Evolutionary conservation across 495 filamentous ascomycete species (phyloP).

Genomic region (Neurospora sp.): DNA sequence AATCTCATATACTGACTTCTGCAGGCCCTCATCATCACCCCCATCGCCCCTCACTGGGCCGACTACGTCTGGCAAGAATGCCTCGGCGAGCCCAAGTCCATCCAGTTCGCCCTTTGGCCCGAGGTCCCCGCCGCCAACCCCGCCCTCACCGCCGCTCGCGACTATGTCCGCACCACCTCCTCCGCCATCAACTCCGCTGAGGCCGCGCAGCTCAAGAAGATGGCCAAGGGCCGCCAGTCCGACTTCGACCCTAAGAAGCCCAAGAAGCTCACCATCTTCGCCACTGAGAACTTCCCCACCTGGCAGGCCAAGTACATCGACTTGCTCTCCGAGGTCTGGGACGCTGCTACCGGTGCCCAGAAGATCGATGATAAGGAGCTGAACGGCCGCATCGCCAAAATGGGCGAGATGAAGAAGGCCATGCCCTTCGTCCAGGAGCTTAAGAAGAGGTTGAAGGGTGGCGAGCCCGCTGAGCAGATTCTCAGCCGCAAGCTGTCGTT

Average conservation of each 20-base stretch:
- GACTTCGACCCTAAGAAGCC: slow-evolving; percentile 80
- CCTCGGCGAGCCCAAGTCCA: slow-evolving; percentile 59
- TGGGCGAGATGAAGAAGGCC: slow-evolving; percentile 86
- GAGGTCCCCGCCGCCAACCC: slow-evolving; percentile 50
- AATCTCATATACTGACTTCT: slow-evolving; percentile 49
- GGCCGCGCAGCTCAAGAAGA: slow-evolving; percentile 66
- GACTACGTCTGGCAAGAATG: slow-evolving; percentile 91
- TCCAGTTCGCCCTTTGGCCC: slow-evolving; percentile 77
- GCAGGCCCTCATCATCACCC: slow-evolving; percentile 35
- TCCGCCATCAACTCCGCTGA: slow-evolving; percentile 82
- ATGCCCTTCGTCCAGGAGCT: slow-evolving; percentile 92
- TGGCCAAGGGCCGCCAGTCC: slow-evolving; percentile 76
- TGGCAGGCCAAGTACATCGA: slow-evolving; percentile 94
- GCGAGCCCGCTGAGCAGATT: slow-evolving; percentile 50
- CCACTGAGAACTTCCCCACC: slow-evolving; percentile 62
- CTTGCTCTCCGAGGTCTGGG: slow-evolving; percentile 53
- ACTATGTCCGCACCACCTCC: slow-evolving; percentile 67
- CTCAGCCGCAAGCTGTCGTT: slow-evolving; percentile 77
- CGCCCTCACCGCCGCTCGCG: slow-evolving; percentile 61
- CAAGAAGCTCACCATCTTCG: slow-evolving; percentile 85
- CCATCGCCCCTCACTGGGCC: slow-evolving; percentile 86
- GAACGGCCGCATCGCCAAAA: slow-evolving; percentile 61
- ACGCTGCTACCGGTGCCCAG: slow-evolving; percentile 28
- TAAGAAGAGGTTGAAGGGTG: slow-evolving; percentile 64
- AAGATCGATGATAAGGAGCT: slow-evolving; percentile 70